Percentiles rank a stretch among this genome's conserved stretches.
Evolutionary conservation across 345 rosid species (phyloP).

Genomic region (Corymbia maculata): DNA sequence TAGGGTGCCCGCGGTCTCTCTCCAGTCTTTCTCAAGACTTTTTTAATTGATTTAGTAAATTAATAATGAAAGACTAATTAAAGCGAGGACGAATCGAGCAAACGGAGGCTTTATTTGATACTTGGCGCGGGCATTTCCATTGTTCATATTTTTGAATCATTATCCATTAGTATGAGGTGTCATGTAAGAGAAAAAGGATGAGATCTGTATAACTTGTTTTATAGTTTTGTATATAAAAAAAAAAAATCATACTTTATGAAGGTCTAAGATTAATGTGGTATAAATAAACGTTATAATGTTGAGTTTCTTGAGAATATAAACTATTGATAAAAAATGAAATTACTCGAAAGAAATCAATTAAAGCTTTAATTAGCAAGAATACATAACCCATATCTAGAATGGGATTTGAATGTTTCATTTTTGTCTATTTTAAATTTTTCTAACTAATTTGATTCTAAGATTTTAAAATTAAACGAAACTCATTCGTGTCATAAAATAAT

Average conservation of each 20-base stretch:
- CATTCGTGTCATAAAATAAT: too few relatives aligned
- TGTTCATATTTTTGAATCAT: neutral
- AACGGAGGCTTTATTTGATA: neutral
- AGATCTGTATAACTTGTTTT: neutral
- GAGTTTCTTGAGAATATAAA: too few relatives aligned
- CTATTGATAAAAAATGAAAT: too few relatives aligned
- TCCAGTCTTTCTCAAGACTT: too few relatives aligned
- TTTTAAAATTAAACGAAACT: too few relatives aligned
- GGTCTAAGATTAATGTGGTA: too few relatives aligned
- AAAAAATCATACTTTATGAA: neutral
- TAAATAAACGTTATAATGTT: too few relatives aligned
- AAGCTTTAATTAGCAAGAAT: neutral
- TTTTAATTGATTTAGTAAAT: too few relatives aligned
- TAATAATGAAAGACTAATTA: neutral
- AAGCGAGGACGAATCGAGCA: neutral
- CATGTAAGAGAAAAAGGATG: neutral
- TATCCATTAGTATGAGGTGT: neutral
- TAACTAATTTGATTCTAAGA: neutral
- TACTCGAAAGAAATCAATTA: neutral
- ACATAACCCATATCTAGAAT: fast-evolving
- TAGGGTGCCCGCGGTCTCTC: too few relatives aligned
- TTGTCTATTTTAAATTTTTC: neutral
- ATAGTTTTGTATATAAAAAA: too few relatives aligned
- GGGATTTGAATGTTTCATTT: neutral
- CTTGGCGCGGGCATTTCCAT: neutral